These are phyloP conservation scores for Pyricularia sp. DNA, from an alignment of 2,329 filamentous ascomycete genomes.

Conservation along the genomic window DNA sequence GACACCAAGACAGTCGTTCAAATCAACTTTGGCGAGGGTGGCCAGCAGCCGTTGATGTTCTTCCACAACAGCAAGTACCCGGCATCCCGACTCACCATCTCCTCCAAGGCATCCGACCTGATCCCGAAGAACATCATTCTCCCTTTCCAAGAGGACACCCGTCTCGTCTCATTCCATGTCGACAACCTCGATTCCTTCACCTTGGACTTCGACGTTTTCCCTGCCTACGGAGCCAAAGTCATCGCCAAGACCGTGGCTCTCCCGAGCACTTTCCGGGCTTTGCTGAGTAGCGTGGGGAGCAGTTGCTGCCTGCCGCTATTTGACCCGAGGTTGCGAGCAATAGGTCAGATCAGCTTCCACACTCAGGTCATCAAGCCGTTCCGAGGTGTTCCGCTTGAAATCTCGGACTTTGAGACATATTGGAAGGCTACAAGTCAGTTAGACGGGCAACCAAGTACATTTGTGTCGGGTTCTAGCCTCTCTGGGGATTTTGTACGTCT, in stretches of 20 bases:
- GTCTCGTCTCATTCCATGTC: slow-evolving; percentile 89
- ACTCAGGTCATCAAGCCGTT: slow-evolving; percentile 97
- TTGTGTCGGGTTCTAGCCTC: slow-evolving; percentile 90
- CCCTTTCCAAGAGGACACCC: slow-evolving; percentile 92
- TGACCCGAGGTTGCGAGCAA: slow-evolving; percentile 81
- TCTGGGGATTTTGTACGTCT: slow-evolving; percentile 92
- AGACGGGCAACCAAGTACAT: slow-evolving; percentile 72
- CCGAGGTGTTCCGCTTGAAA: slow-evolving; percentile 82
- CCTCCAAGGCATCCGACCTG: slow-evolving; percentile 89
- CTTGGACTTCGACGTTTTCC: slow-evolving; percentile 95
- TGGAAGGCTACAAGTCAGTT: slow-evolving; percentile 97
- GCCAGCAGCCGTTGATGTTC: slow-evolving; percentile 75
- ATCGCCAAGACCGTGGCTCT: slow-evolving; percentile 93
- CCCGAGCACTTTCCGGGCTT: slow-evolving; percentile 73
- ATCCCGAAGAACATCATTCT: slow-evolving; percentile 94
- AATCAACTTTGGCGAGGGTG: slow-evolving; percentile 73
- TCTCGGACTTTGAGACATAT: slow-evolving; percentile 97
- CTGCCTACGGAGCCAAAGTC: slow-evolving; percentile 93
- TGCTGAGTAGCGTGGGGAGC: slow-evolving; percentile 64
- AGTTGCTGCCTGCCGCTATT: slow-evolving; percentile 83
- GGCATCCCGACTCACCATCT: slow-evolving; percentile 88
- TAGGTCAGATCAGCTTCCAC: slow-evolving; percentile 88
- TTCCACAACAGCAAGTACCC: slow-evolving; percentile 97
- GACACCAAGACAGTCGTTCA: slow-evolving; percentile 96
- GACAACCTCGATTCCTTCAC: slow-evolving; percentile 89